These are phyloP conservation scores for Ganoderma sinense DNA, from an alignment of 1,284 basidiomycete species.

Conservation along the genomic window DNA sequence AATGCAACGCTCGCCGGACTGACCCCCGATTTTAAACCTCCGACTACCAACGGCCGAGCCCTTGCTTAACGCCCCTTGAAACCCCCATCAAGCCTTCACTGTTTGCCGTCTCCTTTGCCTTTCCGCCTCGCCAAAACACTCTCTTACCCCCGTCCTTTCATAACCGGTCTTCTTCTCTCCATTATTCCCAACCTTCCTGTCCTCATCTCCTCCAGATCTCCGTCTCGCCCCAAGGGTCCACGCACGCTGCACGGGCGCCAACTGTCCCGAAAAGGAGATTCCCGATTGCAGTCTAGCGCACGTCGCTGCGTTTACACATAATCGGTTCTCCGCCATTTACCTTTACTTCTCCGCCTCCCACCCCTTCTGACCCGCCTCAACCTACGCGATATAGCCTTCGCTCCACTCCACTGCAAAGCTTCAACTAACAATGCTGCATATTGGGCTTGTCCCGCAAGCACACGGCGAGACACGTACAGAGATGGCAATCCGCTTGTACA, in stretches of 20 bases:
- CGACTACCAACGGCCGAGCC: constrained; percentile 37
- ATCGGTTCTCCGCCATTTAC: constrained; percentile 15
- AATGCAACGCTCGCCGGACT: constrained; percentile 48
- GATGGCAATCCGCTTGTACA: constrained; percentile 4
- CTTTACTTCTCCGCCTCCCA: background rate
- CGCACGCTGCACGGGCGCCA: constrained; percentile 3
- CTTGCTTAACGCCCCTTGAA: constrained; percentile 36
- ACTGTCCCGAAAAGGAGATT: constrained; percentile 25
- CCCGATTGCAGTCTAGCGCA: constrained; percentile 18
- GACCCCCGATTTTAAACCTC: constrained; percentile 56
- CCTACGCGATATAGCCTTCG: background rate
- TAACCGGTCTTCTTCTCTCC: constrained; percentile 8
- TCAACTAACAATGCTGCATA: background rate
- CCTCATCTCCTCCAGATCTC: constrained; percentile 19
- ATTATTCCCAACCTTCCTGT: constrained; percentile 1
- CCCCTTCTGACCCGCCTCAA: constrained; percentile 5
- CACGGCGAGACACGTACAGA: background rate
- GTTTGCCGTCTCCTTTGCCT: constrained; percentile 32
- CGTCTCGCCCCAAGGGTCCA: constrained; percentile 7
- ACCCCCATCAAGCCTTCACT: constrained; percentile 32
- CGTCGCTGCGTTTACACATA: constrained; percentile 23
- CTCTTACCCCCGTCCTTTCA: constrained; percentile 11
- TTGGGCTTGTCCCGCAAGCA: background rate
- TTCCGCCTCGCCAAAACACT: constrained; percentile 18
- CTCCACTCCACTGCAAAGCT: background rate